phyloP scores from a whole-genome alignment of 352 stramenopile species.

The Phytophthora meadii region DNA sequence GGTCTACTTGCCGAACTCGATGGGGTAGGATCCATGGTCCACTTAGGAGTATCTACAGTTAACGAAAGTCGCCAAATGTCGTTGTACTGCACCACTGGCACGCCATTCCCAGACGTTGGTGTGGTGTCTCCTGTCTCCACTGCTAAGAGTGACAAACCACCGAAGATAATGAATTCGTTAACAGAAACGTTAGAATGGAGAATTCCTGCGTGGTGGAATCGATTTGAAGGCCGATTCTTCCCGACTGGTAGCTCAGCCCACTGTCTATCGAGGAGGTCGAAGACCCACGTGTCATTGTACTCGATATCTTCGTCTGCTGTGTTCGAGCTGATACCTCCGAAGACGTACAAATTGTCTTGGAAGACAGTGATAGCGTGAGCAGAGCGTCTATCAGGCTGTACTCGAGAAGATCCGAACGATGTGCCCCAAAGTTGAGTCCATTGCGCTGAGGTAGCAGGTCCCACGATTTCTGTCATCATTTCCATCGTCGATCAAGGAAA shows the following conservation, averaged over 20 bases:
- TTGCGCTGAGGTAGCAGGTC: slow-evolving; percentile 30
- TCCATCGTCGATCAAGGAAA: slow-evolving; percentile 15
- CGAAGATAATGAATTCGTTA: slow-evolving; percentile 60
- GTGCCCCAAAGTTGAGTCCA: slow-evolving; percentile 62
- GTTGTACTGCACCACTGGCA: slow-evolving; percentile 56
- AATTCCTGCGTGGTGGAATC: slow-evolving; percentile 52
- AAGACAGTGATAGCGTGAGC: slow-evolving; percentile 60
- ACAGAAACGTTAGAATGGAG: slow-evolving; percentile 51
- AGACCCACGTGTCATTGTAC: slow-evolving; percentile 79
- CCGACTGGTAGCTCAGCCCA: slow-evolving; percentile 43
- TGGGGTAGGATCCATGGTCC: slow-evolving; percentile 44
- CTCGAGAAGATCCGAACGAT: slow-evolving; percentile 17
- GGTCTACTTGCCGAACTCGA: slow-evolving; percentile 26
- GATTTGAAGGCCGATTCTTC: slow-evolving; percentile 34
- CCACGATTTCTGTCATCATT: slow-evolving; percentile 22
- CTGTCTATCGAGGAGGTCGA: slow-evolving; percentile 43
- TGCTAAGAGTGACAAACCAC: slow-evolving; percentile 49
- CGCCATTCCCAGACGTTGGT: slow-evolving; percentile 8
- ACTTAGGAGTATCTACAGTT: slow-evolving; percentile 25
- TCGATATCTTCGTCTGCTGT: slow-evolving; percentile 55
- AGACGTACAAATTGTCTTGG: slow-evolving; percentile 66
- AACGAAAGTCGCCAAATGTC: slow-evolving; percentile 62
- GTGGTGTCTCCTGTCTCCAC: slow-evolving; percentile 3
- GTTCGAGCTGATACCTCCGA: slow-evolving; percentile 57
- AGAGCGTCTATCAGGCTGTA: slow-evolving; percentile 55